Conservation (phyloP, 2,329 filamentous ascomycete species). For the Pestalotiopsis fici region DNA sequence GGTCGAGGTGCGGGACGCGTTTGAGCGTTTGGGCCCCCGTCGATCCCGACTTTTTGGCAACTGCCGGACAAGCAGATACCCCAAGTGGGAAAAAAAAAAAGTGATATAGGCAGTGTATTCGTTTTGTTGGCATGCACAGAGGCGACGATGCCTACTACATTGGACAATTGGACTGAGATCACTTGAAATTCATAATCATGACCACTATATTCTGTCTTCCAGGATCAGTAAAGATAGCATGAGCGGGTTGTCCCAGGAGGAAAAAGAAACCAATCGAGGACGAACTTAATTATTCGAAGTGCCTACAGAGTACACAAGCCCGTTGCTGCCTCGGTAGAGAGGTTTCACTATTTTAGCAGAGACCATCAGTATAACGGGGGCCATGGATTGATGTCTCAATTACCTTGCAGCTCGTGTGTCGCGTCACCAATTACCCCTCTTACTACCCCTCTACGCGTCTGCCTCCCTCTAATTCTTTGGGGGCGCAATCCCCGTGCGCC, state of each 20-base stretch:
- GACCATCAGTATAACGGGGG: background rate
- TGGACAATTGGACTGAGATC: background rate
- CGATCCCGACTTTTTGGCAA: constrained; percentile 4
- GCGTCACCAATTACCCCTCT: constrained; percentile 10
- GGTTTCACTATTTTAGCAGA: background rate
- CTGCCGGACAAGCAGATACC: background rate
- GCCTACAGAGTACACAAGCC: background rate
- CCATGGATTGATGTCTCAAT: background rate
- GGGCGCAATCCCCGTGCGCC: background rate
- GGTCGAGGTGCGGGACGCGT: constrained; percentile 9
- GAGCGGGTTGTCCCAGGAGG: background rate
- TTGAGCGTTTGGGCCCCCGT: constrained; percentile 7
- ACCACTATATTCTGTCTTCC: background rate
- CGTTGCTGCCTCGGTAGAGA: background rate
- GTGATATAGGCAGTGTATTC: background rate
- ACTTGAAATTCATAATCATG: background rate
- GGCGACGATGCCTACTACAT: background rate
- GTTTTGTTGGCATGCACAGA: background rate
- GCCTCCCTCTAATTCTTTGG: background rate
- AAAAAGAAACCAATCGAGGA: background rate
- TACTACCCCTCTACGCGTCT: constrained; percentile 25
- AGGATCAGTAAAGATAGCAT: background rate
- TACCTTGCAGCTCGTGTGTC: constrained; percentile 13
- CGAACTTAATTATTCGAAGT: background rate
- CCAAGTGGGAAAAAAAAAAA: background rate